phyloP scores from a whole-genome alignment of 2,329 filamentous ascomycete species.

The Fusarium zealandicum region DNA sequence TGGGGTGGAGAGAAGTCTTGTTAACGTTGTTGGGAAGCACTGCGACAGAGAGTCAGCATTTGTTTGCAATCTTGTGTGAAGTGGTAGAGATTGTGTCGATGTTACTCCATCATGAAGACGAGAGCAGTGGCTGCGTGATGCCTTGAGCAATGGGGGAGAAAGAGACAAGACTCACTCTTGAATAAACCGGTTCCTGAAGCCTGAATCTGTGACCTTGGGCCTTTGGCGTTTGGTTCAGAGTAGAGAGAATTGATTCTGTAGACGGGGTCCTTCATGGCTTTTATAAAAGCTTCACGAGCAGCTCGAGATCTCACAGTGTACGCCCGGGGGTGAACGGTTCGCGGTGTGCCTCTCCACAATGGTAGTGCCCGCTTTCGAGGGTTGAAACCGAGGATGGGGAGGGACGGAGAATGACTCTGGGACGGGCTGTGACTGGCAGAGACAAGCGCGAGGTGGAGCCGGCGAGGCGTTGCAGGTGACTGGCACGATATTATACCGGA shows the following conservation, averaged over 20 bases:
- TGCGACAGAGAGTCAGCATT: slow-evolving; percentile 40
- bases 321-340: slow-evolving; percentile 36
- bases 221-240: slow-evolving; percentile 49
- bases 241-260: slow-evolving; percentile 49
- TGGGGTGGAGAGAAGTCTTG: slow-evolving; percentile 90
- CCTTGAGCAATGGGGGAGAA: slow-evolving; percentile 5
- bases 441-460: slow-evolving; percentile 43
- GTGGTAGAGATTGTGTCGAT: slow-evolving; percentile 13
- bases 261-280: slow-evolving; percentile 52
- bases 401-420: slow-evolving; percentile 31
- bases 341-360: slow-evolving; percentile 39
- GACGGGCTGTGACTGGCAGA: slow-evolving; percentile 28
- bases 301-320: slow-evolving; percentile 32
- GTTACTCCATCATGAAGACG: slow-evolving; percentile 3
- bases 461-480: slow-evolving; percentile 41
- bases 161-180: slow-evolving; percentile 50
- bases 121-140: slow-evolving; percentile 8
- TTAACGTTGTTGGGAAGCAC: slow-evolving; percentile 74
- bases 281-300: slow-evolving; percentile 48
- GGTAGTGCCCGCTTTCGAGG: slow-evolving; percentile 40
- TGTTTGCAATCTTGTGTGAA: slow-evolving; percentile 21
- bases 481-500: slow-evolving; percentile 49
- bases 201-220: slow-evolving; percentile 50
- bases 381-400: slow-evolving; percentile 43
- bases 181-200: slow-evolving; percentile 48